Conservation (phyloP, 208 protist genomes). For the Leishmania gerbilli region DNA sequence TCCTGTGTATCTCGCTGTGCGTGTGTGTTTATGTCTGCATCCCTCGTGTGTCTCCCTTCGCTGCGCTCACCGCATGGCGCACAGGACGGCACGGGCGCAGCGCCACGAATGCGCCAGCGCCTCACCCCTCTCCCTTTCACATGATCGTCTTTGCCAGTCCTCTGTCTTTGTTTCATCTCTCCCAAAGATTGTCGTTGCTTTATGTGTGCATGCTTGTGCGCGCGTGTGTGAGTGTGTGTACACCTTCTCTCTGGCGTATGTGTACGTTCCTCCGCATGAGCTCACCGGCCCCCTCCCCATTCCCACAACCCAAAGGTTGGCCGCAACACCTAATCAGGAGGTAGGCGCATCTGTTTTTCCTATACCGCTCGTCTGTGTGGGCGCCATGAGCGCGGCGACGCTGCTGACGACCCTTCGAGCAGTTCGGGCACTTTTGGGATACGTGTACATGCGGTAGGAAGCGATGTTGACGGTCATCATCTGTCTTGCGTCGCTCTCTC, state of each 20-base stretch:
- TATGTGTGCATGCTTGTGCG: not conserved
- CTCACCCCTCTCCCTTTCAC: not conserved
- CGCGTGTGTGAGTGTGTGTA: not conserved
- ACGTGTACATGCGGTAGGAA: not conserved
- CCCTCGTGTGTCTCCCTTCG: not conserved
- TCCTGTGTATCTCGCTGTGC: not conserved
- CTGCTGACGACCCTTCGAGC: not conserved
- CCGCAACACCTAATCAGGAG: not conserved
- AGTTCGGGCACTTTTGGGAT: too few species aligned
- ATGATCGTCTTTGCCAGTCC: not conserved
- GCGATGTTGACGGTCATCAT: not conserved
- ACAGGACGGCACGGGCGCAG: not conserved
- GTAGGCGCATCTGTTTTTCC: not conserved
- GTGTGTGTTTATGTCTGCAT: not conserved
- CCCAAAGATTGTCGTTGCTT: not conserved
- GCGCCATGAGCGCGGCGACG: not conserved
- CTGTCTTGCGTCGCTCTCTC: not conserved
- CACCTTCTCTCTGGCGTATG: not conserved
- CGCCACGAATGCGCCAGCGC: not conserved
- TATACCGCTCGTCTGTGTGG: not conserved
- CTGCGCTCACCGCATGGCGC: not conserved
- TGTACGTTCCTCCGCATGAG: not conserved
- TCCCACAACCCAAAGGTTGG: not conserved
- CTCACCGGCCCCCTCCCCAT: not conserved
- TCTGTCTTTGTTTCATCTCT: not conserved